A percentile compares a stretch with the other conserved stretches of the same genome.
Conservation (phyloP, 2,329 filamentous ascomycete genomes). For the Cercospora sp. region DNA sequence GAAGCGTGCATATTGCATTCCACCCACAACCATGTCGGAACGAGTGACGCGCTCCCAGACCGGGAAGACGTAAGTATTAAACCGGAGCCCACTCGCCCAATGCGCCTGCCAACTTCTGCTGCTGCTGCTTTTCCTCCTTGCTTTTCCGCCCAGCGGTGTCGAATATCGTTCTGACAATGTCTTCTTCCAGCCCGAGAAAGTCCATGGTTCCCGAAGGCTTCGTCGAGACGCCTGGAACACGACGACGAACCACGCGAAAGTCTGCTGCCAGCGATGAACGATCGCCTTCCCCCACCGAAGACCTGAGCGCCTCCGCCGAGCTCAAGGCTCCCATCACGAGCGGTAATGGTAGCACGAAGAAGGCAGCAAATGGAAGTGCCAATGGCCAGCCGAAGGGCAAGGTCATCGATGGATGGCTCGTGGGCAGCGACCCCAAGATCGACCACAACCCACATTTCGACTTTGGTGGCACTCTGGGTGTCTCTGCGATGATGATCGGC, state of each 20-base stretch:
- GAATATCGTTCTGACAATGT: constrained; percentile 2
- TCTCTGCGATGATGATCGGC: constrained; percentile 79
- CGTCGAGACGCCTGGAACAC: constrained; percentile 51
- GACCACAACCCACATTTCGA: constrained; percentile 61
- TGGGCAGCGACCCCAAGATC: constrained; percentile 42
- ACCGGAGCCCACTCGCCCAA: background rate
- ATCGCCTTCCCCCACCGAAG: constrained; percentile 39
- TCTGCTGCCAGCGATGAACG: constrained; percentile 40
- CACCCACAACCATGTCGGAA: constrained; percentile 24
- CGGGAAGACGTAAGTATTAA: constrained; percentile 47
- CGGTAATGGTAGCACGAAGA: constrained; percentile 13
- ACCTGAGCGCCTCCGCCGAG: constrained; percentile 22
- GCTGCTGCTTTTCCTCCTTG: background rate
- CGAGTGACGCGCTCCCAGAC: constrained; percentile 49
- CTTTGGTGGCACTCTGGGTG: constrained; percentile 84
- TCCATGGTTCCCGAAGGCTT: constrained; percentile 47
- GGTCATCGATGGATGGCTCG: constrained; percentile 43
- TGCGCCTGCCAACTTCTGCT: background rate
- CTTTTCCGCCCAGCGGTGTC: background rate
- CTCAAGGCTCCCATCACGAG: constrained; percentile 13
- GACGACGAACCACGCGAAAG: constrained; percentile 44
- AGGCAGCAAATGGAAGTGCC: constrained; percentile 37
- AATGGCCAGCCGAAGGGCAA: constrained; percentile 42
- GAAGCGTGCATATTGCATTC: background rate
- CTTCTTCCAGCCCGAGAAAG: constrained; percentile 29